Percentiles rank a stretch among this genome's conserved stretches.
Evolutionary conservation across 176 grass and related monocot genomes (phyloP).

Genomic region (Raddia guianensis): DNA sequence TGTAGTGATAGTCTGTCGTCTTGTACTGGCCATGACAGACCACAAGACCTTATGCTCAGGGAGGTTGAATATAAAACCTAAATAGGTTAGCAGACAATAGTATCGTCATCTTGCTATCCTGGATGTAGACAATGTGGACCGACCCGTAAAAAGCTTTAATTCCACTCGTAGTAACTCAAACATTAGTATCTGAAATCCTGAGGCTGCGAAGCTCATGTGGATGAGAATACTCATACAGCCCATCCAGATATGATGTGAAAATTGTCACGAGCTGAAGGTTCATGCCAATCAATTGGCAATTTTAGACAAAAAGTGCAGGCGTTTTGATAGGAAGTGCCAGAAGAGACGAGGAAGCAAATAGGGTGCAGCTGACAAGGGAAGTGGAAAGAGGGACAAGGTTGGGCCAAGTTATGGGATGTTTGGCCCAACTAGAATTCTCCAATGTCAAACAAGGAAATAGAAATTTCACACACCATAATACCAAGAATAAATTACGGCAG

Average conservation of each 20-base stretch:
- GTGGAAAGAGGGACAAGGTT: slow-evolving; percentile 18
- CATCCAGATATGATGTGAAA: not conserved
- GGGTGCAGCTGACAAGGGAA: not conserved
- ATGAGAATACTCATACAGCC: not conserved
- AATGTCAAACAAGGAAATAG: not conserved
- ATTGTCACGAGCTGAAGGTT: slow-evolving; percentile 10
- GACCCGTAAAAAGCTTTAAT: not conserved
- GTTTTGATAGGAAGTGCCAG: slow-evolving; percentile 18
- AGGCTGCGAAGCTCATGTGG: not conserved
- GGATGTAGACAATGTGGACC: not conserved
- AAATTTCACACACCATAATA: slow-evolving; percentile 1
- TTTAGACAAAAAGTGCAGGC: not conserved
- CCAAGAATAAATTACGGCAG: not conserved
- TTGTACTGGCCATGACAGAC: not conserved
- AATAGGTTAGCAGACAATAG: slow-evolving; percentile 18
- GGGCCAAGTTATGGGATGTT: slow-evolving; percentile 2
- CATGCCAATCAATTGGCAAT: slow-evolving; percentile 2
- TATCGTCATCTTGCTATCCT: not conserved
- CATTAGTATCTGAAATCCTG: not conserved
- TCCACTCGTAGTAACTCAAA: slow-evolving; percentile 1
- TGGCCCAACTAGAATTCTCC: slow-evolving; percentile 14
- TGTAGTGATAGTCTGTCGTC: not conserved
- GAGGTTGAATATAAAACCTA: not conserved
- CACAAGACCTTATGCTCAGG: not conserved
- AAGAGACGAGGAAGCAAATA: slow-evolving; percentile 5